Percentiles rank a stretch among this genome's conserved stretches.
These are phyloP conservation scores for Cytidiella melzeri DNA, from an alignment of 768 basidiomycete genomes.

Conservation along the genomic window DNA sequence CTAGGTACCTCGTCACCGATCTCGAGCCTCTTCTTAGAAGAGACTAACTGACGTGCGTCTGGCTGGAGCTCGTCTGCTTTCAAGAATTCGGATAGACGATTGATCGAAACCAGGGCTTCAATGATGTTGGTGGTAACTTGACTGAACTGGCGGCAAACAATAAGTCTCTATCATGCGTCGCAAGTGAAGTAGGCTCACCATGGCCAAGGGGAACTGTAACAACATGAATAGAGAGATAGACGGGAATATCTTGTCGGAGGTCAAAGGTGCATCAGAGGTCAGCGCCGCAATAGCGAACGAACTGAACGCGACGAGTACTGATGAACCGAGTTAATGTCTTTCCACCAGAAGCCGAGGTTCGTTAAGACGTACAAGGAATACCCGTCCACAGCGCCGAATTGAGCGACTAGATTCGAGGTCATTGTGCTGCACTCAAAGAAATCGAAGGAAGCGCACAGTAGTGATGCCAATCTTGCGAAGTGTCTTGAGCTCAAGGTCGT, in stretches of 20 bases:
- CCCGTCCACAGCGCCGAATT: constrained; percentile 62
- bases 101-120: constrained; percentile 79
- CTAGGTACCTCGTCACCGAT: constrained; percentile 53
- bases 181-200: constrained; percentile 40
- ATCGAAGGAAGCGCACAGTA: constrained; percentile 45
- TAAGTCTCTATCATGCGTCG: constrained; percentile 4
- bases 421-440: not conserved
- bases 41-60: constrained; percentile 60
- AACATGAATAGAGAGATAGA: constrained; percentile 88
- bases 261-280: constrained; percentile 61
- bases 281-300: constrained; percentile 72
- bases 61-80: constrained; percentile 72
- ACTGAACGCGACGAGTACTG: constrained; percentile 72
- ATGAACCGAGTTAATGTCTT: constrained; percentile 4
- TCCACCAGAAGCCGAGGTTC: not conserved
- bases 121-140: constrained; percentile 77
- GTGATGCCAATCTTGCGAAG: constrained; percentile 76
- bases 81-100: constrained; percentile 73
- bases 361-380: constrained; percentile 42
- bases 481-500: constrained; percentile 77
- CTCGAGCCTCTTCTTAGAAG: constrained; percentile 31
- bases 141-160: constrained; percentile 36
- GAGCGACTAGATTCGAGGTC: constrained; percentile 36
- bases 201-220: constrained; percentile 78
- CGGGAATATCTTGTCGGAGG: constrained; percentile 93